Evolutionary conservation across 768 basidiomycete species (phyloP).

Genomic region (Russula emetica): DNA sequence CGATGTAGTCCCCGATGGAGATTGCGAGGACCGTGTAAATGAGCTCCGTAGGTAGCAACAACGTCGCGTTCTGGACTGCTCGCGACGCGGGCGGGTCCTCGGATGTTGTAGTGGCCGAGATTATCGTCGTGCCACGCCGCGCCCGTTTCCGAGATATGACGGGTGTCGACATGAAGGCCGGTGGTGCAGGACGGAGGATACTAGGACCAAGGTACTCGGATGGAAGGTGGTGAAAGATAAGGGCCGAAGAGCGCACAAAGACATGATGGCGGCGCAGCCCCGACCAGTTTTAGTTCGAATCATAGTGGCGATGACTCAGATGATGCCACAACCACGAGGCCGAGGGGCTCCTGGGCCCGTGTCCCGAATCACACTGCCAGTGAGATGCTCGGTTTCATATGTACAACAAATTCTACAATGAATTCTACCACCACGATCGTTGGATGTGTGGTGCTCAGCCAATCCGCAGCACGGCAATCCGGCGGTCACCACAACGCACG

Average conservation of each 20-base stretch:
- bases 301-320: no score
- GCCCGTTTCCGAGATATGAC: constrained; percentile 13
- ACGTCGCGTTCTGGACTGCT: background rate
- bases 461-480: no score
- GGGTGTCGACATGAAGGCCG: background rate
- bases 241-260: background rate
- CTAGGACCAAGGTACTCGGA: background rate
- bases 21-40: constrained; percentile 20
- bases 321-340: no score
- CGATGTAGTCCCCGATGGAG: constrained; percentile 19
- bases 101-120: background rate
- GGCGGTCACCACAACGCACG: background rate
- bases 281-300: no score
- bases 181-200: background rate
- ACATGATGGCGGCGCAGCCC: no score
- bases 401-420: no score
- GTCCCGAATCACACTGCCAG: no score
- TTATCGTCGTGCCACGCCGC: background rate
- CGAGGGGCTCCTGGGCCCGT: no score
- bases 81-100: background rate
- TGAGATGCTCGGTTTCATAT: no score
- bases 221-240: background rate
- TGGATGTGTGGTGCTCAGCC: background rate
- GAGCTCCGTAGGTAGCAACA: constrained; percentile 24
- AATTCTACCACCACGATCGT: background rate